Conservation (phyloP, 345 rosid species). For the Eucalyptus cloeziana region DNA sequence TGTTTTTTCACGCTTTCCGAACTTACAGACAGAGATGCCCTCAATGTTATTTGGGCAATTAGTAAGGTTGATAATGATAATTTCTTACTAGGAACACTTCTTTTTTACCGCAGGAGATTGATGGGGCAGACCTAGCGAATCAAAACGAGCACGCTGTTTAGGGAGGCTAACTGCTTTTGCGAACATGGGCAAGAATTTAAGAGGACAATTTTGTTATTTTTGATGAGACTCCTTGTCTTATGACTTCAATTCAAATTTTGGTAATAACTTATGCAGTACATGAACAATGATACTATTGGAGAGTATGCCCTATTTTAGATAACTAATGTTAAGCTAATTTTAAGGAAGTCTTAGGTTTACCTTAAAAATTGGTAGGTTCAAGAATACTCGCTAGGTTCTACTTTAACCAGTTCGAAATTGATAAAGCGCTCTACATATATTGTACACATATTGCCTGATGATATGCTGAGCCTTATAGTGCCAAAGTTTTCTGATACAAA, state of each 20-base stretch:
- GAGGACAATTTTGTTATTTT: not conserved
- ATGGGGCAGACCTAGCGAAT: not conserved
- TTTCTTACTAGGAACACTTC: not conserved
- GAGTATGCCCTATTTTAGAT: not conserved
- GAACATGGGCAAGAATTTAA: not conserved
- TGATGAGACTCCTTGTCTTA: not conserved
- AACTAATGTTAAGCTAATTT: not conserved
- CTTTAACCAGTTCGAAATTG: not conserved
- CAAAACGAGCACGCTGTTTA: not conserved
- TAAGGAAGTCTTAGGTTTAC: not conserved
- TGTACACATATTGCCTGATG: not conserved
- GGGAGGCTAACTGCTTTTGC: not conserved
- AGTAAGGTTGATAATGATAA: not conserved
- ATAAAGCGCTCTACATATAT: not conserved
- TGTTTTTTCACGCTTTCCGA: not conserved
- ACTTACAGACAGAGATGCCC: not conserved
- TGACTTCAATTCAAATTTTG: not conserved
- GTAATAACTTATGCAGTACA: not conserved
- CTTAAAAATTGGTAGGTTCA: not conserved
- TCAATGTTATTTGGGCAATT: not conserved
- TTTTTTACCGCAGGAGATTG: not conserved
- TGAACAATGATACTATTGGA: not conserved
- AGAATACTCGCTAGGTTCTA: not conserved
- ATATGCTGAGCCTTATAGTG: not conserved
- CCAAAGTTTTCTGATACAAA: not conserved